Percentiles rank a stretch among this genome's conserved stretches.
Evolutionary conservation across 2,329 filamentous ascomycete genomes (phyloP).

Genomic region (Tolypocladium ophioglossoides): DNA sequence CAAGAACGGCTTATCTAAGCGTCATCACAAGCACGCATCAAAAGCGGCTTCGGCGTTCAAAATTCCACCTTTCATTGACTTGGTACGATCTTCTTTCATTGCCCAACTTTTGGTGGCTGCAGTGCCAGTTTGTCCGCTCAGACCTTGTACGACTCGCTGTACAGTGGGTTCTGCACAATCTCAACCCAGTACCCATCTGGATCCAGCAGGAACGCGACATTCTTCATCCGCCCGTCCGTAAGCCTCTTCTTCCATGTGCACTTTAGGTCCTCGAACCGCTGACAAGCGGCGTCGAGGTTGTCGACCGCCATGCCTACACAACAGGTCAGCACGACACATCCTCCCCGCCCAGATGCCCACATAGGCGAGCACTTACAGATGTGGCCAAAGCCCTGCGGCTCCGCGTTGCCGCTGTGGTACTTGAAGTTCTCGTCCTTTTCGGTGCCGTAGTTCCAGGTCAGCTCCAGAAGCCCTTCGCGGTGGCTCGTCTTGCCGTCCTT

Average conservation of each 20-base stretch:
- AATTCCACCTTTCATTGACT: neutral
- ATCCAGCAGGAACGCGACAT: slow-evolving; percentile 83
- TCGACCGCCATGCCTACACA: slow-evolving; percentile 67
- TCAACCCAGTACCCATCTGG: slow-evolving; percentile 82
- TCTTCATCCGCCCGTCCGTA: slow-evolving; percentile 87
- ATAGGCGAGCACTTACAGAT: slow-evolving; percentile 52
- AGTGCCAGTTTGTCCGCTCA: neutral
- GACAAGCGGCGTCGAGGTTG: slow-evolving; percentile 77
- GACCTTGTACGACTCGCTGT: slow-evolving; percentile 35
- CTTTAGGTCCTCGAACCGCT: slow-evolving; percentile 70
- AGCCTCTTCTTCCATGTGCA: slow-evolving; percentile 93
- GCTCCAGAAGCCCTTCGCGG: slow-evolving; percentile 76
- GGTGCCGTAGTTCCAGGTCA: slow-evolving; percentile 77
- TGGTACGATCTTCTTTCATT: neutral
- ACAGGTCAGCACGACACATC: neutral
- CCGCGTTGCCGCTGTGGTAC: slow-evolving; percentile 86
- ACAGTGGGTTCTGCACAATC: slow-evolving; percentile 66
- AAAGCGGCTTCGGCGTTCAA: accelerated
- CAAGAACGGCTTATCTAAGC: neutral
- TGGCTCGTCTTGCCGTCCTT: slow-evolving; percentile 46
- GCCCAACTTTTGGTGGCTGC: neutral
- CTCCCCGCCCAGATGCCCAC: neutral
- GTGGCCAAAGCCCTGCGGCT: slow-evolving; percentile 91
- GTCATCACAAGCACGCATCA: neutral
- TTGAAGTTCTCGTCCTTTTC: slow-evolving; percentile 76